Evolutionary conservation across 2,329 filamentous ascomycete species (phyloP).

Genomic region (Diplodia seriata): DNA sequence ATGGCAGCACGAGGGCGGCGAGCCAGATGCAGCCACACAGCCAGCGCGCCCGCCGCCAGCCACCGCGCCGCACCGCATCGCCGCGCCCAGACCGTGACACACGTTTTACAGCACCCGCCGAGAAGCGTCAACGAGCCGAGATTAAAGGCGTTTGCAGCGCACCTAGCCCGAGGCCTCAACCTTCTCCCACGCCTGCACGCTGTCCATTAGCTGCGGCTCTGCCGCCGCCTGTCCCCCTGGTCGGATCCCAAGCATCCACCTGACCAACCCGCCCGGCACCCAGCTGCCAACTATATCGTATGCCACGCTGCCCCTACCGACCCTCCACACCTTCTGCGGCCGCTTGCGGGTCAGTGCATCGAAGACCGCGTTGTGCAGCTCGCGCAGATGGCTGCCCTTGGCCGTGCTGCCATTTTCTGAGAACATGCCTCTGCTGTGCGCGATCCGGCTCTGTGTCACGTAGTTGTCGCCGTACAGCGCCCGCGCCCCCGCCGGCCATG

Average conservation of each 20-base stretch:
- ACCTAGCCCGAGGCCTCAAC: constrained; percentile 42
- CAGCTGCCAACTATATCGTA: constrained; percentile 87
- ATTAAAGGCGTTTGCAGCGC: constrained; percentile 31
- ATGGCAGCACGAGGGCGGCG: constrained; percentile 1
- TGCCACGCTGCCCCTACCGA: constrained; percentile 82
- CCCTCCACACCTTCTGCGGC: constrained; percentile 70
- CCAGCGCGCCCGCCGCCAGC: background rate
- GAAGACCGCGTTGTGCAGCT: constrained; percentile 86
- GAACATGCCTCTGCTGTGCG: constrained; percentile 61
- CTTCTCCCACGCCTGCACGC: constrained; percentile 56
- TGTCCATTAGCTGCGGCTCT: constrained; percentile 51
- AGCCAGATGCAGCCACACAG: background rate
- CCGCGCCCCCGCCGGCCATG: constrained; percentile 48
- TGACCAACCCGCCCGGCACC: constrained; percentile 78
- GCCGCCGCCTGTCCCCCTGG: constrained; percentile 41
- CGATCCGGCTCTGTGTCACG: constrained; percentile 46
- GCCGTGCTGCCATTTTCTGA: constrained; percentile 52
- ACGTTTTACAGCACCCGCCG: constrained; percentile 15
- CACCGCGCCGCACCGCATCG: background rate
- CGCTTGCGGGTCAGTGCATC: constrained; percentile 77
- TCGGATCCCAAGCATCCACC: constrained; percentile 89
- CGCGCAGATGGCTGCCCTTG: constrained; percentile 74
- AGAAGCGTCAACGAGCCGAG: constrained; percentile 19
- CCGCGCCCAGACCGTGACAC: constrained; percentile 17
- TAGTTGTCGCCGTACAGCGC: constrained; percentile 49